Evolutionary conservation across 1,284 basidiomycete genomes (phyloP).

Genomic region (Tilletiopsis washingtonensis): DNA sequence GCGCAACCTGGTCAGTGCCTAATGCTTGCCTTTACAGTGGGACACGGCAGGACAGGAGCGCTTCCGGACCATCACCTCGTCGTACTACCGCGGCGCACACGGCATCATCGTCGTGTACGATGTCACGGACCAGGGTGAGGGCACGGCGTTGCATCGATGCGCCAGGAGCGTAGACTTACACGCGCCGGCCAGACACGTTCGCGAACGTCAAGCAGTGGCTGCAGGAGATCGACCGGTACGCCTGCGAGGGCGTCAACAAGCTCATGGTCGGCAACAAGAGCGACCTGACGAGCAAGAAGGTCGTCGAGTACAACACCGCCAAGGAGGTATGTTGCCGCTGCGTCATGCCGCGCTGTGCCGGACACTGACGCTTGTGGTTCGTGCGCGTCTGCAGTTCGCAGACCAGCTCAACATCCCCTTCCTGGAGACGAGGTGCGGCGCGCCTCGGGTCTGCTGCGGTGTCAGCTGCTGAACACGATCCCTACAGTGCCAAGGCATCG

Average conservation of each 20-base stretch:
- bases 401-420: constrained; percentile 48
- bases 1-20: too few relatives aligned
- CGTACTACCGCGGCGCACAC: constrained; percentile 87
- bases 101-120: constrained; percentile 98
- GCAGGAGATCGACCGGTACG: constrained; percentile 98
- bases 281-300: constrained; percentile 95
- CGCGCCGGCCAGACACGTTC: constrained; percentile 66
- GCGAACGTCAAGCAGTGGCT: constrained; percentile 99
- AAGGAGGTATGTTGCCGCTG: constrained; percentile 56
- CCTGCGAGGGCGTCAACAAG: constrained; percentile 97
- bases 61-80: constrained; percentile 76
- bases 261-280: constrained; percentile 96
- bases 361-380: background rate
- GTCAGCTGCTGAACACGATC: too few relatives aligned
- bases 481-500: constrained; percentile 51
- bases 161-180: background rate
- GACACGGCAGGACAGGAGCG: constrained; percentile 48
- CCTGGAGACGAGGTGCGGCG: constrained; percentile 51
- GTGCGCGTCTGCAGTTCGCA: constrained; percentile 21
- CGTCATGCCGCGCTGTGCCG: background rate
- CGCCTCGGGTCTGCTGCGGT: too few relatives aligned
- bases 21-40: constrained; percentile 49
- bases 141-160: background rate
- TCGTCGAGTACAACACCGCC: constrained; percentile 92
- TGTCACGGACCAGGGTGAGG: constrained; percentile 66